Percentiles rank a stretch among this genome's conserved stretches.
These are phyloP conservation scores for Drechslerella coelobrocha DNA, from an alignment of 2,329 filamentous ascomycete genomes.

Conservation along the genomic window DNA sequence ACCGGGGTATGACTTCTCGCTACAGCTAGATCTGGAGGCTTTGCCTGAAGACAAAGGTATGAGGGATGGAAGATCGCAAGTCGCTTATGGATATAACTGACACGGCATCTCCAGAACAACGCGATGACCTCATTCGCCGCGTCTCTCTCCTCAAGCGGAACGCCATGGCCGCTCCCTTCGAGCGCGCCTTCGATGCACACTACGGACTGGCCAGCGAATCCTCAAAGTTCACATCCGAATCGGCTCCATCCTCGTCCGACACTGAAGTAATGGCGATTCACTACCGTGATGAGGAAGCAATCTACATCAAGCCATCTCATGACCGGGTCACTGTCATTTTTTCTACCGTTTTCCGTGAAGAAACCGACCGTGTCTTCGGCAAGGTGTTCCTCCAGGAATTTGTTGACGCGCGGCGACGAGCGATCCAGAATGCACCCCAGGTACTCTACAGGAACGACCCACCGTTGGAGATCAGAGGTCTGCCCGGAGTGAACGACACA, in stretches of 20 bases:
- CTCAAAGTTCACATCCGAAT: constrained; percentile 89
- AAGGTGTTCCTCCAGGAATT: constrained; percentile 99
- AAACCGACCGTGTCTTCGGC: constrained; percentile 95
- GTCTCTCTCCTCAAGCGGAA: constrained; percentile 95
- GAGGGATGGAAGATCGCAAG: constrained; percentile 25
- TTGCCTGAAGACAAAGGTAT: constrained; percentile 79
- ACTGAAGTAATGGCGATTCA: constrained; percentile 95
- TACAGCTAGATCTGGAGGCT: constrained; percentile 85
- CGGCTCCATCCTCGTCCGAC: constrained; percentile 92
- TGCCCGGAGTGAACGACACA: constrained; percentile 76
- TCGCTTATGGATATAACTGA: background rate
- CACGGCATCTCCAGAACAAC: constrained; percentile 68
- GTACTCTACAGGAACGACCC: constrained; percentile 95
- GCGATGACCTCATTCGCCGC: constrained; percentile 83
- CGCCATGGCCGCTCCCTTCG: constrained; percentile 97
- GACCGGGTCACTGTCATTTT: constrained; percentile 99
- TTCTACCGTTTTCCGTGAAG: constrained; percentile 96
- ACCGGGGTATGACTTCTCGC: constrained; percentile 92
- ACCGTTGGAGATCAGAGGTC: constrained; percentile 84
- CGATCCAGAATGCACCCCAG: constrained; percentile 97
- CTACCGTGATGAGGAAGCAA: constrained; percentile 97
- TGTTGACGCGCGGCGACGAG: constrained; percentile 90
- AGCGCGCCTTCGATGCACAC: constrained; percentile 94
- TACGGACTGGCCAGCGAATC: constrained; percentile 85
- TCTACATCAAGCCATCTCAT: constrained; percentile 97